These are phyloP conservation scores for Tolypocladium paradoxum DNA, from an alignment of 2,329 filamentous ascomycete genomes.

Conservation along the genomic window DNA sequence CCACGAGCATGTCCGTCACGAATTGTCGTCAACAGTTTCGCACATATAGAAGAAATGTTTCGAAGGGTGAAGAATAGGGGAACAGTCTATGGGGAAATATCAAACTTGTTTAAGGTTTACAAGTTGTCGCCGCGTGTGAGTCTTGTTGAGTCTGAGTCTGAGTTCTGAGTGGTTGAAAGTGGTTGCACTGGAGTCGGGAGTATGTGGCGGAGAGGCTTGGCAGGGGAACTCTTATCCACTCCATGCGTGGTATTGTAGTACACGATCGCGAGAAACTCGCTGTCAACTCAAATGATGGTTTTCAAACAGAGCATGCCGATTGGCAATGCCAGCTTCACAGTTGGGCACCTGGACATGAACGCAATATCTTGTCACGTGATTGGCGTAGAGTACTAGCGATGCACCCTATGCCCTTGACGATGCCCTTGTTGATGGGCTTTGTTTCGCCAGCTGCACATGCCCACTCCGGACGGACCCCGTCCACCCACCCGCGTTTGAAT, in stretches of 20 bases:
- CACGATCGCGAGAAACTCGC: background rate
- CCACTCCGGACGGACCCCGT: no score
- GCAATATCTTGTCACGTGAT: background rate
- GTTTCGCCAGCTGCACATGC: background rate
- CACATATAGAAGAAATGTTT: conserved; percentile 1
- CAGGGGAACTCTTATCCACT: background rate
- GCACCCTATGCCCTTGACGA: background rate
- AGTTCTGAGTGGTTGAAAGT: background rate
- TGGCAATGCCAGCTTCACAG: background rate
- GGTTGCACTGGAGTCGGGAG: background rate
- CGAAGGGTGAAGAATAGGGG: background rate
- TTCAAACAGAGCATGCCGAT: background rate
- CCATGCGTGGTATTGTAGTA: background rate
- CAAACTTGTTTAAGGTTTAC: background rate
- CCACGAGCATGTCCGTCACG: conserved; percentile 6
- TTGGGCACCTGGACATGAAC: background rate
- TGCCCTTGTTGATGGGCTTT: background rate
- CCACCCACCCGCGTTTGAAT: background rate
- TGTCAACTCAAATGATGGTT: background rate
- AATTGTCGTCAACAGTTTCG: conserved; percentile 1
- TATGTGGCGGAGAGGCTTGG: background rate
- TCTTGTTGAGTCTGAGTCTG: background rate
- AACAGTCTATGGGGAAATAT: background rate
- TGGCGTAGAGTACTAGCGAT: background rate
- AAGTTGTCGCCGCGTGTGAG: background rate